phyloP scores from a whole-genome alignment of 495 filamentous ascomycete species.

The Choiromyces venosus region DNA sequence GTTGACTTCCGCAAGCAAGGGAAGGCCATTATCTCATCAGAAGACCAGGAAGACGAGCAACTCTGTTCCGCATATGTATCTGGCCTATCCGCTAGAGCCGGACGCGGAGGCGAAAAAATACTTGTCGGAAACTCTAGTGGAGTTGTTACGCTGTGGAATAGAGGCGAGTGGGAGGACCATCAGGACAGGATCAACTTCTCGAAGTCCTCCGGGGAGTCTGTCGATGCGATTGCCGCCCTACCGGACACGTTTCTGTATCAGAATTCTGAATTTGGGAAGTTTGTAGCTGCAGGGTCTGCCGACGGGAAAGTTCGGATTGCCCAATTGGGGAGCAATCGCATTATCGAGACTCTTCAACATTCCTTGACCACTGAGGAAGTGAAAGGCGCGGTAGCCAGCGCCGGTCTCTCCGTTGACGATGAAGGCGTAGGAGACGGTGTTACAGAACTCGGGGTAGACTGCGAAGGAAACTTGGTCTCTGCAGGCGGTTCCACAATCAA shows the following conservation, averaged over 20 bases:
- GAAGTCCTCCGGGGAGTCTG: slow-evolving; percentile 33
- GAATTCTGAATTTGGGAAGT: slow-evolving; percentile 18
- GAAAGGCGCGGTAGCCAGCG: not conserved
- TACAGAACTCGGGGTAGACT: slow-evolving; percentile 34
- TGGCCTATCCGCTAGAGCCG: slow-evolving; percentile 54
- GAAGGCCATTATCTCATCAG: slow-evolving; percentile 75
- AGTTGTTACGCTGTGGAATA: slow-evolving; percentile 86
- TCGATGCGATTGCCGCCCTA: slow-evolving; percentile 32
- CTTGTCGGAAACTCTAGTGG: slow-evolving; percentile 73
- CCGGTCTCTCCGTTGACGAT: not conserved
- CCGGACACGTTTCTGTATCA: slow-evolving; percentile 25
- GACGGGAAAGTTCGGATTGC: slow-evolving; percentile 39
- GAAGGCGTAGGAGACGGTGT: slow-evolving; percentile 28
- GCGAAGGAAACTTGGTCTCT: slow-evolving; percentile 32
- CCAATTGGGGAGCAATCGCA: slow-evolving; percentile 34
- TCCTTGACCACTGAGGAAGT: slow-evolving; percentile 31
- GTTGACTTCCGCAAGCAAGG: slow-evolving; percentile 66
- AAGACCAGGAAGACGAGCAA: slow-evolving; percentile 90
- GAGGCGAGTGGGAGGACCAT: slow-evolving; percentile 88
- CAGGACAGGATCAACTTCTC: slow-evolving; percentile 73
- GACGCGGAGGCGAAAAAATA: slow-evolving; percentile 66
- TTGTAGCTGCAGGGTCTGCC: slow-evolving; percentile 31
- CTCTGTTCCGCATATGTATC: slow-evolving; percentile 70
- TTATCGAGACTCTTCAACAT: slow-evolving; percentile 34
- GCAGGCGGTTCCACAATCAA: slow-evolving; percentile 30